Evolutionary conservation across 495 filamentous ascomycete genomes (phyloP), one percentile per base, ranked within the genome.

Genomic region (Penicillium samsonianum): DNA sequence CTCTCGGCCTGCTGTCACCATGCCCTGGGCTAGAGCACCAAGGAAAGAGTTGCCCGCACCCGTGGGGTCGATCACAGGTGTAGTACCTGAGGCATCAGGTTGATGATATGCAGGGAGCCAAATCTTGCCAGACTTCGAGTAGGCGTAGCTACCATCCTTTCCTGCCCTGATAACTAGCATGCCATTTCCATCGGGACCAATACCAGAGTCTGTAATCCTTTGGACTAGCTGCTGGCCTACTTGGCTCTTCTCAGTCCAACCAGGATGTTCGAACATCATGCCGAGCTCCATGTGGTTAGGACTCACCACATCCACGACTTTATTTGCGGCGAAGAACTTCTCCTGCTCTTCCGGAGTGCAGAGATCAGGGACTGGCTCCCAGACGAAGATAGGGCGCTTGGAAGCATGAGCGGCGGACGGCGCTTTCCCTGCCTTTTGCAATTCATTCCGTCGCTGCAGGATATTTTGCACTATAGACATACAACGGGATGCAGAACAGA

Each of bases 21-120:
- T 71, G 1, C 87, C 91, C 22, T 93, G 84, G 0, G 85, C 81
- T n/a, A 96, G 66, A 5, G 83, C 94, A 8, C 94, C 94, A 0
- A 98, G 78, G 65, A 96, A 98, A 0, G 88, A 86, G 69, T 98
- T 98, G 0, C 94, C 94, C 20, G 92, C 94, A n/a, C 94, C 94
- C 0, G 94, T 98, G 1, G 93, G 92, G 71, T 98, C 94, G 16
- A 95, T 75, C 8, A 98, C 90, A 50, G 78, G 80, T 8, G 69
- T 63, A 55, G 72, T 45, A 47, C 47, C 68, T 5, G 67, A 64
- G 5, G 64, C 51, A 19, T 50, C 61, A 46, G 75, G 71, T 53
- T 76, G 70, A 60, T 86, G 81, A 67, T 83, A 85, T 12, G 84
- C 83, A n/a, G 84, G 83, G 40, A 87, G 67, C 79, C 71, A 70